Conservation (phyloP, 1,139 yeast species). For the Hemisphaericaspora subhashii region DNA sequence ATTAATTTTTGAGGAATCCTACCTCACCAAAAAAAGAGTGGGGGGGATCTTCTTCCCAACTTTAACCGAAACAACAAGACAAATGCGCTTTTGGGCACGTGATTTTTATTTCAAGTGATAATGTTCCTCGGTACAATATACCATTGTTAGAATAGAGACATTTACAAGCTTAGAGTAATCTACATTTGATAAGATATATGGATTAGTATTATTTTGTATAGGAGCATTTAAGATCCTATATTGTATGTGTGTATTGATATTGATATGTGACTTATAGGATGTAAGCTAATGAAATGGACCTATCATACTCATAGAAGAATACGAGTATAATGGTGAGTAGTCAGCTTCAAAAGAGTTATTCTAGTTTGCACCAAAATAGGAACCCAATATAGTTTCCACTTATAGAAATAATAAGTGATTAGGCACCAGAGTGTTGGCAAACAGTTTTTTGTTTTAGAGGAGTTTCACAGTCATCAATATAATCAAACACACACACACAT, state of each 20-base stretch:
- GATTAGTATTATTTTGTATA: no score
- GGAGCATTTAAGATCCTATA: no score
- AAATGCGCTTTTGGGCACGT: no score
- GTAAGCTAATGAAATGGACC: slow-evolving; percentile 68
- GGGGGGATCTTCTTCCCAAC: no score
- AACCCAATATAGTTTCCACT: slow-evolving; percentile 60
- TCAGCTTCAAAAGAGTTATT: slow-evolving; percentile 52
- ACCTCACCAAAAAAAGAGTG: no score
- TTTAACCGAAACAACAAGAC: no score
- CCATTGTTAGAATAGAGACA: no score
- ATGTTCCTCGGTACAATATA: no score
- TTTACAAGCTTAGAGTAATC: no score
- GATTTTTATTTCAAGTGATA: no score
- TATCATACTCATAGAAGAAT: slow-evolving; percentile 37
- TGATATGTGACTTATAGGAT: slow-evolving; percentile 14
- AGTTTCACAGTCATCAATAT: slow-evolving; percentile 7
- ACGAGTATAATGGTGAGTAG: slow-evolving; percentile 69
- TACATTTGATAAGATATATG: no score
- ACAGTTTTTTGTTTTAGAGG: slow-evolving; percentile 34
- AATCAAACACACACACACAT: slow-evolving; percentile 3
- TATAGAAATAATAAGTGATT: slow-evolving; percentile 28
- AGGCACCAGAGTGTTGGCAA: slow-evolving; percentile 98
- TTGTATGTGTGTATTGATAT: slow-evolving; percentile 1
- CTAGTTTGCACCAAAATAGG: slow-evolving; percentile 98
- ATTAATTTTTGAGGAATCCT: no score